Evolutionary conservation across 768 basidiomycete species (phyloP), one percentile per base, ranked within the genome.

Genomic region (Naganishia randhawae): DNA sequence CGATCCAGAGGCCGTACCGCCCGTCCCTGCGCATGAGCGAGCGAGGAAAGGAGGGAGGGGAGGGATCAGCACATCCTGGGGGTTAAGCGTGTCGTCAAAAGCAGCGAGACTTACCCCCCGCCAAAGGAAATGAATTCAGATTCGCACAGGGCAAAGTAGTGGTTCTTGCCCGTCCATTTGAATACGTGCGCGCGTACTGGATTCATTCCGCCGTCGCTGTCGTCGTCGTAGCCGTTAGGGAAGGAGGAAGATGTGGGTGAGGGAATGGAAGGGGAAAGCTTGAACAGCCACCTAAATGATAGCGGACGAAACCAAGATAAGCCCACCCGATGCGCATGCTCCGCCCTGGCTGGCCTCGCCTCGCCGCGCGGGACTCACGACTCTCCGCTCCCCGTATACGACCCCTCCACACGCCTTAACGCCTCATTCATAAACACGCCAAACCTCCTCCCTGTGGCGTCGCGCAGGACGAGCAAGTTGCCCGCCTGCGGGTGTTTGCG

Each of bases 321-420:
- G 32, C 45, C n/a, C 62, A 42, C 41, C 1, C 14, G 3, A 3
- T n/a, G n/a, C n/a, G n/a, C n/a, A n/a, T n/a, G n/a, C n/a, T n/a
- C n/a, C n/a, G n/a, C n/a, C n/a, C n/a, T n/a, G n/a, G n/a, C n/a
- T n/a, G 31, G 19, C 29, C 54, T 37, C 14, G 33, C 16, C 54
- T 55, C 25, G 7, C 61, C 22, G 1, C 13, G 50, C 25, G 16
- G 32, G 7, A 72, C 77, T 76, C 55, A 88, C 90, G 90, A 90
- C 73, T 94, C 93, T 8, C 94, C 94, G 65, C 88, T 88, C 0
- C 95, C 95, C 73, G 88, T 92, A 79, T 92, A 95, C 3, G 85
- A 84, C 7, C 86, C 85, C 63, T 84, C 85, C 52, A 85, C 86
- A 66, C 72, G 71, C 66, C 80, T 80, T 29, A 92, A 80, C 0